Percentiles rank a stretch among this genome's conserved stretches.
phyloP scores from a whole-genome alignment of 192 early-diverging fungal species.

The Linnemannia hyalina region DNA sequence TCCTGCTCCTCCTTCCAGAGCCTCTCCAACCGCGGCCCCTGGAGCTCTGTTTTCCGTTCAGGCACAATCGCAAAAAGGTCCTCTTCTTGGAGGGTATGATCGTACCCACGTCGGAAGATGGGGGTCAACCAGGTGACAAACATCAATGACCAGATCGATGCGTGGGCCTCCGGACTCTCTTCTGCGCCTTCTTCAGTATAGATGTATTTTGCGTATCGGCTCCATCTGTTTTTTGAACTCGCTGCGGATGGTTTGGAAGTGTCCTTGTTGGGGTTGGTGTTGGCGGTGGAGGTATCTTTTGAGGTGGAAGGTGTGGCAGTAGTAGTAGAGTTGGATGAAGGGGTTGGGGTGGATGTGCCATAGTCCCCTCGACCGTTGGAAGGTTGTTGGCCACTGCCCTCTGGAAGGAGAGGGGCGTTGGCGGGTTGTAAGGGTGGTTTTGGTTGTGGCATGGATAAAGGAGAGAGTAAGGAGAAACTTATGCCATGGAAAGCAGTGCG shows the following conservation, averaged over 20 bases:
- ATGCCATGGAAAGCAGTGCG: neutral
- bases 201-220: neutral
- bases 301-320: neutral
- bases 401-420: neutral
- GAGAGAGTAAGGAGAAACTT: neutral
- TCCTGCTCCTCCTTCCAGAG: constrained; percentile 25
- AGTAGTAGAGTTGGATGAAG: neutral
- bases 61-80: constrained; percentile 53
- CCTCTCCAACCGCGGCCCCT: neutral
- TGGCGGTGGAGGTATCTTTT: neutral
- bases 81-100: constrained; percentile 33
- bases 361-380: neutral
- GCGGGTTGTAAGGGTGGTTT: neutral
- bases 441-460: neutral
- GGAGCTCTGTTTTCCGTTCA: constrained; percentile 17
- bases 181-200: neutral
- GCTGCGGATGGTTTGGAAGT: neutral
- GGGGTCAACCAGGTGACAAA: constrained; percentile 50
- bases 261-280: neutral
- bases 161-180: constrained; percentile 31
- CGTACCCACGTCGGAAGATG: constrained; percentile 51
- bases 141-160: constrained; percentile 27
- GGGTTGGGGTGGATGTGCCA: neutral
- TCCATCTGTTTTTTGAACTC: neutral
- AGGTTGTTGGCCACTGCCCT: neutral